phyloP scores from a whole-genome alignment of 2,329 filamentous ascomycete genomes.

The Emericellopsis atlantica region DNA sequence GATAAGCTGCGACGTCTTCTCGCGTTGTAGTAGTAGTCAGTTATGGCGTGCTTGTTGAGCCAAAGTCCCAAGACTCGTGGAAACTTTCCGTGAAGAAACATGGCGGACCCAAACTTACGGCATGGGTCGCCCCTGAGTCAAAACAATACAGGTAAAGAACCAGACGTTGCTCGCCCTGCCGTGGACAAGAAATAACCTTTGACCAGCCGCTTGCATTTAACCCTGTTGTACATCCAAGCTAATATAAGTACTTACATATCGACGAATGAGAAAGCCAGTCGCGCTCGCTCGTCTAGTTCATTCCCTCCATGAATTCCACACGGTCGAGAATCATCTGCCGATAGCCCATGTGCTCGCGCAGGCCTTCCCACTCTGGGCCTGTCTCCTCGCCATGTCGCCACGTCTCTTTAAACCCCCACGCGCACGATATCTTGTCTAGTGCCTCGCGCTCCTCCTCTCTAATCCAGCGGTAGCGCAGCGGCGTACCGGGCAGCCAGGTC shows the following conservation, averaged over 20 bases:
- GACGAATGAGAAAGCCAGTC: background rate
- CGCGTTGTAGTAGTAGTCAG: too few species aligned
- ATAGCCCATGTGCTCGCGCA: slow-evolving; percentile 71
- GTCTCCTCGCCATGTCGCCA: slow-evolving; percentile 80
- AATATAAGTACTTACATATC: background rate
- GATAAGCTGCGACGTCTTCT: too few species aligned
- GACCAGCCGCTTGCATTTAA: too few species aligned
- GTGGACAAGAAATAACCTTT: too few species aligned
- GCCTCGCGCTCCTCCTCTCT: slow-evolving; percentile 83
- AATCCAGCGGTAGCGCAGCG: slow-evolving; percentile 71
- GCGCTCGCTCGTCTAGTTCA: slow-evolving; percentile 32
- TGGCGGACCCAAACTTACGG: too few species aligned
- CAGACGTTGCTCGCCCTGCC: too few species aligned
- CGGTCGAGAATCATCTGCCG: slow-evolving; percentile 85
- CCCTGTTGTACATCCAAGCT: too few species aligned
- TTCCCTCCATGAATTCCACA: slow-evolving; percentile 83
- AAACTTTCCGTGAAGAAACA: too few species aligned
- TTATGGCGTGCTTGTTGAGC: too few species aligned
- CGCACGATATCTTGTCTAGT: slow-evolving; percentile 71
- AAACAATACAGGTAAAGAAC: too few species aligned
- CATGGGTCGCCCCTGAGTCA: too few species aligned
- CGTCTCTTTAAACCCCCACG: slow-evolving; percentile 82
- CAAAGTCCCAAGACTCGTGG: too few species aligned
- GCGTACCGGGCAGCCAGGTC: slow-evolving; percentile 75
- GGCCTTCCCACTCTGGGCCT: slow-evolving; percentile 75